Conservation (phyloP, 2,329 filamentous ascomycete genomes). For the Aureobasidium pullulans region DNA sequence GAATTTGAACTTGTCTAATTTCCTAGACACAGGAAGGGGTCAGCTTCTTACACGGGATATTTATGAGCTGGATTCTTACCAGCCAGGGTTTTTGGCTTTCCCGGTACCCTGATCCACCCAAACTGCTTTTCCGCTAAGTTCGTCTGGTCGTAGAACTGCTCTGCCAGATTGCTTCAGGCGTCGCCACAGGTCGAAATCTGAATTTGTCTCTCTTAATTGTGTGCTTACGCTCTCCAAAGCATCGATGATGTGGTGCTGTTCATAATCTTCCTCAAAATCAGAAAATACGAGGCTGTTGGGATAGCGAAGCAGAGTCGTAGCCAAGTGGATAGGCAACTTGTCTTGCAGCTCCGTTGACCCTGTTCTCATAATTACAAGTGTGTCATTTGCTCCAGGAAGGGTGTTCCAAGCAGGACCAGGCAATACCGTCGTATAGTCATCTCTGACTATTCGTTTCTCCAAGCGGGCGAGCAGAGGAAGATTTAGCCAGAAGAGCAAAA, state of each 20-base stretch:
- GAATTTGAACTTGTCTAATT: conserved; percentile 46
- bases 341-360: conserved; percentile 27
- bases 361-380: conserved; percentile 45
- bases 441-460: background rate
- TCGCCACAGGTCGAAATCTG: conserved; percentile 24
- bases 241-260: conserved; percentile 27
- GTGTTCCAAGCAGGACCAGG: too few species aligned
- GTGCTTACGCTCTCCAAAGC: conserved; percentile 20
- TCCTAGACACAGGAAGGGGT: conserved; percentile 2
- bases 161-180: conserved; percentile 19
- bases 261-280: conserved; percentile 30
- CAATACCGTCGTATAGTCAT: background rate
- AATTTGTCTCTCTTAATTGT: conserved; percentile 15
- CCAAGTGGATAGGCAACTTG: conserved; percentile 25
- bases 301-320: conserved; percentile 29
- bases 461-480: background rate
- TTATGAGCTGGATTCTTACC: background rate
- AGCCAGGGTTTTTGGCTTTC: conserved; percentile 26
- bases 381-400: conserved; percentile 40
- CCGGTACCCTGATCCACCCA: conserved; percentile 14
- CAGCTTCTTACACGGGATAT: background rate
- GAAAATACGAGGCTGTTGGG: conserved; percentile 31
- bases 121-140: conserved; percentile 17
- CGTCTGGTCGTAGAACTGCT: conserved; percentile 15
- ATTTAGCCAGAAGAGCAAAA: too few species aligned